Percentiles rank a stretch among this genome's conserved stretches.
Evolutionary conservation across 345 rosid genomes (phyloP).

Genomic region (Eucalyptus dawsonii): DNA sequence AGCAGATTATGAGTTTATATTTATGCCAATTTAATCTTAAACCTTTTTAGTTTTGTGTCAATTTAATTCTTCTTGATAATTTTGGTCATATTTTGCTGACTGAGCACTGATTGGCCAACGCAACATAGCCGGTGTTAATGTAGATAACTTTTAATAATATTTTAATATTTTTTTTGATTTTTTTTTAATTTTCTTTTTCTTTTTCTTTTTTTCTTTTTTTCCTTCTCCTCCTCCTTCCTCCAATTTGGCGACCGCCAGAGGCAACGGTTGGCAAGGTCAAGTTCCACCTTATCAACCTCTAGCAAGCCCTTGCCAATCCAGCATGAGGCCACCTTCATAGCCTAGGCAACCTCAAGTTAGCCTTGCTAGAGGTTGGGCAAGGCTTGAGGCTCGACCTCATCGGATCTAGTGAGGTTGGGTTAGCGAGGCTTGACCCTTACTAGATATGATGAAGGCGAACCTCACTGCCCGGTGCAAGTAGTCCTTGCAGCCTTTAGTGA

Average conservation of each 20-base stretch:
- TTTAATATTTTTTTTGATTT: too few species aligned
- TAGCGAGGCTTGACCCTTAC: too few species aligned
- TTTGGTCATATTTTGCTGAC: rapidly evolving
- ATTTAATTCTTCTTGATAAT: rapidly evolving
- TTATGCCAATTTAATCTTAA: rapidly evolving
- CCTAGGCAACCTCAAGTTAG: too few species aligned
- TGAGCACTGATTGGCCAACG: rapidly evolving
- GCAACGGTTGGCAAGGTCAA: rapidly evolving
- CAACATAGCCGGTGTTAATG: too few species aligned
- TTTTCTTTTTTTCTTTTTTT: too few species aligned
- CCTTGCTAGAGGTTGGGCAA: rapidly evolving
- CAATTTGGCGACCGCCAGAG: rapidly evolving
- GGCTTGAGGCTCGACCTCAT: rapidly evolving
- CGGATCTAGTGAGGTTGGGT: rapidly evolving
- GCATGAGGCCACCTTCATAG: rapidly evolving
- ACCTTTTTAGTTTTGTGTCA: too few species aligned
- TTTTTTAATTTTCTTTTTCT: rapidly evolving
- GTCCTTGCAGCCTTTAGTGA: too few species aligned
- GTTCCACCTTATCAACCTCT: rapidly evolving
- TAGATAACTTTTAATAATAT: too few species aligned
- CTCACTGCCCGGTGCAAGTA: rapidly evolving
- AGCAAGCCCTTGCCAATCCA: too few species aligned
- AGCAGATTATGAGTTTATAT: background rate
- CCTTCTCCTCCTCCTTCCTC: too few species aligned
- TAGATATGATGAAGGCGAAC: rapidly evolving